Base-by-base conservation (phyloP, 805 yeast genomes). In the Yarrowia alimentaria region DNA sequence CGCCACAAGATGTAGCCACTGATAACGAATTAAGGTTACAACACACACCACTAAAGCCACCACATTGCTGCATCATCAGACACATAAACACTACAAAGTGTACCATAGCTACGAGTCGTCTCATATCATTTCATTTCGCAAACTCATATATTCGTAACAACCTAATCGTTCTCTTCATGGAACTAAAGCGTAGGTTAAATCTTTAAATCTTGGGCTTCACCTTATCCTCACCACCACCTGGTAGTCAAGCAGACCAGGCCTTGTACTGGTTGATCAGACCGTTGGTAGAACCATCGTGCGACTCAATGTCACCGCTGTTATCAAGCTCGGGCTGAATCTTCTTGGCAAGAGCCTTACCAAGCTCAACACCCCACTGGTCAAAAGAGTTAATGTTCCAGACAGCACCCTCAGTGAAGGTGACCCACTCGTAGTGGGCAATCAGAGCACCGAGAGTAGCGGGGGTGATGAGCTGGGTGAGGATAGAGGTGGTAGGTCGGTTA, bases 281-380 rank as follows among this genome's bases (percentile, higher is more conserved):
- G 67, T 85, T 84, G 61, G 99, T 93, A 42, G 96, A 85, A 30
- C 83, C 82, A 68, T 93, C 99, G 70, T 93, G 99, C 55, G 80
- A 65, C 26, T 72, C 66, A 52, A 85, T 81, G 51, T 72, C 69
- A 37, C 68, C 65, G 22, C 72, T 62, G 65, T 76, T 79, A 61
- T 85, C 85, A 66, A 93, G 81, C 74, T 93, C 97, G 62, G 78
- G 78, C 63, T 94, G 91, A 64, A 93, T 91, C 54, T 78, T 93
- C 82, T 93, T 93, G 66, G 99, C 99, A 67, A 93, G 80, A 50
- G 85, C 94, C 76, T 93, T 93, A 69, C 99, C 99, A 63, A 93
- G 85, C 76, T 93, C 99, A 64, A 93, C 99, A 72, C 99, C 99
- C 96, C 98, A 93, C 77, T 93, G 99, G 76, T 93, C 99, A 68